phyloP scores from a whole-genome alignment of 164 flowering plant species.

The Euptelea pleiosperma region DNA sequence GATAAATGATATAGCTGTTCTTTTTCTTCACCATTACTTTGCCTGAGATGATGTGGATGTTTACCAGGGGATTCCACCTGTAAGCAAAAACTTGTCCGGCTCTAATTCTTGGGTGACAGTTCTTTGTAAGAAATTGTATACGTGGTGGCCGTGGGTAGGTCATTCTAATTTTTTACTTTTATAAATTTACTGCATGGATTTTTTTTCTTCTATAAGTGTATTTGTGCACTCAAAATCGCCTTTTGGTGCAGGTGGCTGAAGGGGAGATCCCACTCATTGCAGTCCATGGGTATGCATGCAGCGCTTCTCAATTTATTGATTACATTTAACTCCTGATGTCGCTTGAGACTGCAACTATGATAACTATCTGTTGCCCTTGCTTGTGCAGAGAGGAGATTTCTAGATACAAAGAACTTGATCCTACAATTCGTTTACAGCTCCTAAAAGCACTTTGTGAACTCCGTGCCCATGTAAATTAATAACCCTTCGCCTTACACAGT shows the following conservation, averaged over 20 bases:
- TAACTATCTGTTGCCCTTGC: neutral
- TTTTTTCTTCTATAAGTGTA: neutral
- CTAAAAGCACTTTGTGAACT: constrained; percentile 92
- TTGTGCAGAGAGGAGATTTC: constrained; percentile 68
- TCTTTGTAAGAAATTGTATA: constrained; percentile 61
- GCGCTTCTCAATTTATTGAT: neutral
- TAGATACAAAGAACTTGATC: constrained; percentile 63
- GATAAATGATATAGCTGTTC: too few relatives aligned
- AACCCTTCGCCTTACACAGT: constrained; percentile 3
- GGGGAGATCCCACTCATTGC: constrained; percentile 62
- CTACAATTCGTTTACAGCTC: constrained; percentile 53
- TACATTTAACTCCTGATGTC: neutral
- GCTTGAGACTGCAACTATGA: constrained; percentile 1
- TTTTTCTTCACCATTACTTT: neutral
- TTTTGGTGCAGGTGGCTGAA: constrained; percentile 71
- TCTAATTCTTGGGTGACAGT: constrained; percentile 66
- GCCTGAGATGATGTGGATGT: neutral
- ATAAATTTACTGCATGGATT: neutral
- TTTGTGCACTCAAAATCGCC: neutral
- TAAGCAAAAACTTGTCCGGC: constrained; percentile 41
- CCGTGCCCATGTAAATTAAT: constrained; percentile 53
- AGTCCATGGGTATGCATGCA: constrained; percentile 51
- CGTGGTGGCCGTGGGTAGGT: constrained; percentile 95
- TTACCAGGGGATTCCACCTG: constrained; percentile 74
- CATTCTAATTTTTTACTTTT: constrained; percentile 2